phyloP scores from a whole-genome alignment of 805 yeast species.

The Candida morakotiae region DNA sequence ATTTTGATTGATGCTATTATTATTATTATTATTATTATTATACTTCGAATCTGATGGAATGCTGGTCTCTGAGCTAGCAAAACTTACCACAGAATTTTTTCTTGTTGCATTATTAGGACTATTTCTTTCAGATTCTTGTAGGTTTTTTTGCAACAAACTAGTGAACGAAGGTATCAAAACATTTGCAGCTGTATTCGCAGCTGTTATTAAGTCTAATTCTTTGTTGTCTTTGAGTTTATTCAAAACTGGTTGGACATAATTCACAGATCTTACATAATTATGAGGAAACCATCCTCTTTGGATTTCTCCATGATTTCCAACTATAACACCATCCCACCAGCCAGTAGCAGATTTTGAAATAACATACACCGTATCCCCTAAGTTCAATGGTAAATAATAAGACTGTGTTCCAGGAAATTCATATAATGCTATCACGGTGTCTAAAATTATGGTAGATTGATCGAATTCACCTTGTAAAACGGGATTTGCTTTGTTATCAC shows the following conservation, averaged over 20 bases:
- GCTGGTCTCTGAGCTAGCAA: constrained; percentile 42
- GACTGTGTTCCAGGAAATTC: constrained; percentile 52
- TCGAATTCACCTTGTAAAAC: constrained; percentile 15
- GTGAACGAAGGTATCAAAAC: constrained; percentile 41
- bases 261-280: constrained; percentile 49
- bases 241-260: constrained; percentile 39
- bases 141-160: constrained; percentile 30
- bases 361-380: constrained; percentile 73
- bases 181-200: constrained; percentile 45
- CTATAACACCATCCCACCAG: constrained; percentile 83
- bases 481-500: constrained; percentile 20
- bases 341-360: constrained; percentile 58
- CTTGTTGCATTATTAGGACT: constrained; percentile 34
- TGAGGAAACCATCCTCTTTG: constrained; percentile 85
- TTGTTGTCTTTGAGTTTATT: constrained; percentile 34
- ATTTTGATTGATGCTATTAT: background rate
- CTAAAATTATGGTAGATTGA: constrained; percentile 38
- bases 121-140: constrained; percentile 28
- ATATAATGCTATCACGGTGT: constrained; percentile 55
- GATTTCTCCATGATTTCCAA: constrained; percentile 33
- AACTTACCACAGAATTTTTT: constrained; percentile 47
- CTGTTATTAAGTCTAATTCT: constrained; percentile 40
- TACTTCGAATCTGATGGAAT: constrained; percentile 18
- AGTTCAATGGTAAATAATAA: constrained; percentile 46
- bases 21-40: constrained; percentile 6